A percentile compares a stretch with the other conserved stretches of the same genome.
Conservation (phyloP, 1,139 yeast genomes). For the Kodamaea anthophila region DNA sequence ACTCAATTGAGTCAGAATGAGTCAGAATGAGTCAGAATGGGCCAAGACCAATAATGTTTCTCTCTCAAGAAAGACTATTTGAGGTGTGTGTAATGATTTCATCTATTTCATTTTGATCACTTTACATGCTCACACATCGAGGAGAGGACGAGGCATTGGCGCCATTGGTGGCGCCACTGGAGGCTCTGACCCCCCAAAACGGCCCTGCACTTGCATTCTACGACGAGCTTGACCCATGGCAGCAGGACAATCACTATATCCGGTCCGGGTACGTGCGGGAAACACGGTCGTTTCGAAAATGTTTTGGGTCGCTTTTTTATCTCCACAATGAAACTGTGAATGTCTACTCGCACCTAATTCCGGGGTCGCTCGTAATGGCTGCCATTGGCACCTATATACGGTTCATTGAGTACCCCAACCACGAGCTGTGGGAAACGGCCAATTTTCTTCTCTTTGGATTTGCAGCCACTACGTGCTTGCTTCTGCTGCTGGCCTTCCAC, state of each 20-base stretch:
- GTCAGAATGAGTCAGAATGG: too few species aligned
- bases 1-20: too few species aligned
- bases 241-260: constrained; percentile 76
- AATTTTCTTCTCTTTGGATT: constrained; percentile 36
- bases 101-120: neutral
- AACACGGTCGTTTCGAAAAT: constrained; percentile 47
- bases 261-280: constrained; percentile 69
- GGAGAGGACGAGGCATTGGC: constrained; percentile 1
- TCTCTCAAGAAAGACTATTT: too few species aligned
- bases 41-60: too few species aligned
- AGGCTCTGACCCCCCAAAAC: neutral
- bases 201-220: constrained; percentile 14
- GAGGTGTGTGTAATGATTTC: neutral
- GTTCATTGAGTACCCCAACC: constrained; percentile 31
- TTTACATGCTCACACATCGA: constrained; percentile 1
- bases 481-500: constrained; percentile 74
- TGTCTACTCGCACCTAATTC: constrained; percentile 74
- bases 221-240: constrained; percentile 70
- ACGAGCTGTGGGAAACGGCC: constrained; percentile 30
- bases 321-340: constrained; percentile 85
- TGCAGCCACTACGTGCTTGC: constrained; percentile 51
- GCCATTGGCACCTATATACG: constrained; percentile 19
- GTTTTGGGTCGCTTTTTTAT: constrained; percentile 54
- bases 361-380: constrained; percentile 42
- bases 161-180: too few species aligned